These are phyloP conservation scores for Ilyonectria destructans DNA, from an alignment of 2,329 filamentous ascomycete species.

Conservation along the genomic window DNA sequence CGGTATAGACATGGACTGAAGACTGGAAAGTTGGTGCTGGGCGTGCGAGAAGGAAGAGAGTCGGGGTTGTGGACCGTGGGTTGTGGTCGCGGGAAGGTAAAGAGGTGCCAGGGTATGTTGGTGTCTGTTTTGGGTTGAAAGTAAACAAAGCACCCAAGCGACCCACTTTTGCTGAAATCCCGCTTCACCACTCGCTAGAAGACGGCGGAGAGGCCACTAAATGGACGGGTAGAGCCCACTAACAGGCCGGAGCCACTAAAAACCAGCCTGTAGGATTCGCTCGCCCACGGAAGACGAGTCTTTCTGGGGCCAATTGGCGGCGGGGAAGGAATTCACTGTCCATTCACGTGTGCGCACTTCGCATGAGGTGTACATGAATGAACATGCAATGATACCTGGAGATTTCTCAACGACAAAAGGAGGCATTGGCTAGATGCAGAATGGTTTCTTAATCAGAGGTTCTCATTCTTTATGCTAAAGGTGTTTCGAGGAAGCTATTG, in stretches of 20 bases:
- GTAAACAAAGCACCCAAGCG: constrained; percentile 53
- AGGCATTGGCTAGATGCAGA: background rate
- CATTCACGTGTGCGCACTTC: constrained; percentile 16
- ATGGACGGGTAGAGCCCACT: constrained; percentile 11
- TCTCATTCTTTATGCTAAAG: too few relatives aligned
- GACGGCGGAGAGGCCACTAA: constrained; percentile 12
- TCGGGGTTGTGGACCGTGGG: constrained; percentile 41
- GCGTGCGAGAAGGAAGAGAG: constrained; percentile 38
- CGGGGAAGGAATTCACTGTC: constrained; percentile 6
- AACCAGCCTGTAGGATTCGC: background rate
- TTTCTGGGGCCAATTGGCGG: constrained; percentile 7
- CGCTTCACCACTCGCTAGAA: constrained; percentile 20
- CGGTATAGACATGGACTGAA: constrained; percentile 33
- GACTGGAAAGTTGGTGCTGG: constrained; percentile 26
- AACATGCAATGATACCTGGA: background rate
- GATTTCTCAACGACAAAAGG: background rate
- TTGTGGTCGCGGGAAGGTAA: constrained; percentile 42
- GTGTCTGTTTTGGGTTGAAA: constrained; percentile 54
- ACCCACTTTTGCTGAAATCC: constrained; percentile 16
- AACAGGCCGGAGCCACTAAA: constrained; percentile 24
- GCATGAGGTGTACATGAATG: constrained; percentile 15
- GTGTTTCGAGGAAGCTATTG: too few relatives aligned
- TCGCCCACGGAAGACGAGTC: constrained; percentile 7
- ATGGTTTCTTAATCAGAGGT: too few relatives aligned
- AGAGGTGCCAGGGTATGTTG: constrained; percentile 35